Evolutionary conservation across 305 asterid species (phyloP).

Genomic region (Andrographis paniculata): DNA sequence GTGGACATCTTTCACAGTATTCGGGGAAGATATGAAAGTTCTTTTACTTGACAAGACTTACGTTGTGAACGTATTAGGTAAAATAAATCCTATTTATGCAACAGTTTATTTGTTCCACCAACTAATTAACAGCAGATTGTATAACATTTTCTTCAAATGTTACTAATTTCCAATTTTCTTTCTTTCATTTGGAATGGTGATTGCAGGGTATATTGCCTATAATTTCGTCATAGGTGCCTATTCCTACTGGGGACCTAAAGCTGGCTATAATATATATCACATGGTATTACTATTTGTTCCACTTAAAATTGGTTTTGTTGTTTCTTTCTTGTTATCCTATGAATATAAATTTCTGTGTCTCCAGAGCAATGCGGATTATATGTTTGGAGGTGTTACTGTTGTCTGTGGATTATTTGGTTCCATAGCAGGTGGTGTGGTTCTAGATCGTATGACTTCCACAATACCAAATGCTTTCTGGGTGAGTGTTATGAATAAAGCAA

Average conservation of each 20-base stretch:
- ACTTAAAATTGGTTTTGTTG: conserved; percentile 3
- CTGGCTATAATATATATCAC: conserved; percentile 83
- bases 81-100: conserved; percentile 6
- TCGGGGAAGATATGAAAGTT: conserved; percentile 55
- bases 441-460: conserved; percentile 65
- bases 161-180: no score
- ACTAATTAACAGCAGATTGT: background rate
- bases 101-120: no score
- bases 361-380: conserved; percentile 74
- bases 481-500: conserved; percentile 1
- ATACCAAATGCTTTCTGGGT: conserved; percentile 88
- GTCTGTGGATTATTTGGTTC: conserved; percentile 81
- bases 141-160: background rate
- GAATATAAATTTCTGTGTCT: conserved; percentile 14
- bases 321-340: no score
- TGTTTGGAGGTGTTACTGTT: conserved; percentile 84
- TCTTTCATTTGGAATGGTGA: conserved; percentile 4
- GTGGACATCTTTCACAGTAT: conserved; percentile 19
- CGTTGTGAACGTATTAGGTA: conserved; percentile 91
- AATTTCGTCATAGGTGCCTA: conserved; percentile 94
- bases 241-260: conserved; percentile 99
- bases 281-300: conserved; percentile 69
- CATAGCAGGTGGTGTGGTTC: conserved; percentile 66
- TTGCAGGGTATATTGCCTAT: conserved; percentile 85
- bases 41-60: conserved; percentile 73